phyloP scores from a whole-genome alignment of 1,284 basidiomycete species.

The Ganoderma leucocontextum region DNA sequence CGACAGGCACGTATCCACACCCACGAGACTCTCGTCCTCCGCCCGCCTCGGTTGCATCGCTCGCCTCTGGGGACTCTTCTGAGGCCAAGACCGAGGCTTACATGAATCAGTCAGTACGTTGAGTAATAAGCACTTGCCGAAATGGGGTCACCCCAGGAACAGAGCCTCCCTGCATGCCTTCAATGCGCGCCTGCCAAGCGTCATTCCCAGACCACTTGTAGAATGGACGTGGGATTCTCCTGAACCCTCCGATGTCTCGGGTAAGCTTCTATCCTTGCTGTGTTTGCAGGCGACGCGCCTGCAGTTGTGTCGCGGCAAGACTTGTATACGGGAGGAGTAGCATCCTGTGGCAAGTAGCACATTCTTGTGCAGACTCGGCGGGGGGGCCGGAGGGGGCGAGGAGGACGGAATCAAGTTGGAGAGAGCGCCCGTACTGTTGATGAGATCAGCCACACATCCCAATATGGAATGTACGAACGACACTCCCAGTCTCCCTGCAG shows the following conservation, averaged over 20 bases:
- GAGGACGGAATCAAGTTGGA: not conserved
- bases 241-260: not conserved
- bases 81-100: not conserved
- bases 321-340: not conserved
- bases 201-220: not conserved
- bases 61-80: not conserved
- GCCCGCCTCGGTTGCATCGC: not conserved
- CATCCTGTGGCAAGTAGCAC: not conserved
- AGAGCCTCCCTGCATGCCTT: not conserved
- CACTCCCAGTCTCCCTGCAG: not conserved
- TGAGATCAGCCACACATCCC: not conserved
- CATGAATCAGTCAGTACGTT: not conserved
- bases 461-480: not conserved
- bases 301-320: not conserved
- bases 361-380: not conserved
- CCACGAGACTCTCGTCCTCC: not conserved
- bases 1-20: slow-evolving; percentile 32
- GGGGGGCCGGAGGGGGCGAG: not conserved
- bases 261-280: not conserved
- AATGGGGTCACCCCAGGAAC: not conserved
- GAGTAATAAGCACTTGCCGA: slow-evolving; percentile 5
- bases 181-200: slow-evolving; percentile 1
- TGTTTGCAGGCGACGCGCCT: not conserved
- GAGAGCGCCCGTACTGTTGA: not conserved
- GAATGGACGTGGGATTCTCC: slow-evolving; percentile 11